Base-by-base conservation (phyloP, 2,329 filamentous ascomycete species). In the Epichloe glyceriae region DNA sequence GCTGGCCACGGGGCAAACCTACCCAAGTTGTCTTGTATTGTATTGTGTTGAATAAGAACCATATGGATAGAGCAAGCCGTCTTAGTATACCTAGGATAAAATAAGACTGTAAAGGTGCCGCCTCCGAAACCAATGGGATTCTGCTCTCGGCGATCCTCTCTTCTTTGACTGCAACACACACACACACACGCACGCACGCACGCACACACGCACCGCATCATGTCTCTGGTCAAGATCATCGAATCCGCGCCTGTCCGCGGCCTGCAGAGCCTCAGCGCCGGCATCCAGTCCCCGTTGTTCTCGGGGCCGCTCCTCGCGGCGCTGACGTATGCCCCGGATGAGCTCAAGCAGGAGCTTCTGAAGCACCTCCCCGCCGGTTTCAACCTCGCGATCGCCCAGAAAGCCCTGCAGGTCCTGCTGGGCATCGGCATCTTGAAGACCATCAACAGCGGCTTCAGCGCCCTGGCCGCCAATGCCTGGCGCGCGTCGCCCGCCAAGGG, bases 381-480 rank as follows among this genome's bases (percentile, higher is more conserved):
- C 43, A 47, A 46, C 33, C 5, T 54, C 42, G 49, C 41, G 30
- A n/a, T 49, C 2, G 54, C 40, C 47, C 47, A 34, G 11, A 52
- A 47, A 3, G 53, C 41, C 19, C 49, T 56, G 19, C 39, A 54
- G 34, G 51, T 58, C 5, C 55, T 63, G 8, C 37, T 64, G 11
- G 59, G 48, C 2, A 20, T 65, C 6, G 56, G 60, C 6, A 5
- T 63, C 11, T 10, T 63, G 5, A 53, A 55, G 10, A 30, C 41
- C 35, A 34, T 61, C 55, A 66, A 65, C 50, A 39, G 47, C 5
- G 45, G 42, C 2, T 54, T 64, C 8, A 64, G 60, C 49, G 46
- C 50, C 14, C 58, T 61, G 57, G 62, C 62, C 3, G 54, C 54
- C 46, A 65, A 65, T n/a, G 58, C 58, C 8, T 64, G 63, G 62